Conservation (phyloP, 441 rosid genomes). For the Eruca vesicaria region DNA sequence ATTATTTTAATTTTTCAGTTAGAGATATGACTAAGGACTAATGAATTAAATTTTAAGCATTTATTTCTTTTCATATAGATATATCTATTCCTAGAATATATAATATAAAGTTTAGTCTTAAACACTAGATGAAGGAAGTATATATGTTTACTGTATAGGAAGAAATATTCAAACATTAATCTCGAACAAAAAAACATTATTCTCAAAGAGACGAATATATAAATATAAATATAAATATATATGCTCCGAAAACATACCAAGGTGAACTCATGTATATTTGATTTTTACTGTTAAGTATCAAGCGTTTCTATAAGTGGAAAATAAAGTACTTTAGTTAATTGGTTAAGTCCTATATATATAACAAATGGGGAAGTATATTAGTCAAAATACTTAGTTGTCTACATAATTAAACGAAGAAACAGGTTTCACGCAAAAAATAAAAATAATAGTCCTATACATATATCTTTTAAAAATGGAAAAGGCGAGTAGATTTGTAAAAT, state of each 20-base stretch:
- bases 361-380: not conserved
- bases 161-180: not conserved
- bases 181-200: not conserved
- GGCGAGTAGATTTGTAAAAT: not conserved
- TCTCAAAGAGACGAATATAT: not conserved
- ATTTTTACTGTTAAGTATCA: conserved; percentile 19
- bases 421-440: not conserved
- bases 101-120: not conserved
- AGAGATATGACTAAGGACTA: not conserved
- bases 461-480: not conserved
- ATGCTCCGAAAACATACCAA: not conserved
- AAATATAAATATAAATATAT: too few relatives aligned
- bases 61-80: not conserved
- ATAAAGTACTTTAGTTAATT: conserved; percentile 15
- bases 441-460: not conserved
- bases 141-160: not conserved
- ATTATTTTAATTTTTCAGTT: too few relatives aligned
- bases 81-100: not conserved
- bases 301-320: conserved; percentile 10
- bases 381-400: not conserved
- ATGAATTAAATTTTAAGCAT: not conserved
- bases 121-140: not conserved
- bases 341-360: not conserved
- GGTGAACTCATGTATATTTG: conserved; percentile 5
- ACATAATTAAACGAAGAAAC: not conserved